A percentile compares a stretch with the other conserved stretches of the same genome.
phyloP scores from a whole-genome alignment of 2,329 filamentous ascomycete species.

The Didymosphaeria variabile region DNA sequence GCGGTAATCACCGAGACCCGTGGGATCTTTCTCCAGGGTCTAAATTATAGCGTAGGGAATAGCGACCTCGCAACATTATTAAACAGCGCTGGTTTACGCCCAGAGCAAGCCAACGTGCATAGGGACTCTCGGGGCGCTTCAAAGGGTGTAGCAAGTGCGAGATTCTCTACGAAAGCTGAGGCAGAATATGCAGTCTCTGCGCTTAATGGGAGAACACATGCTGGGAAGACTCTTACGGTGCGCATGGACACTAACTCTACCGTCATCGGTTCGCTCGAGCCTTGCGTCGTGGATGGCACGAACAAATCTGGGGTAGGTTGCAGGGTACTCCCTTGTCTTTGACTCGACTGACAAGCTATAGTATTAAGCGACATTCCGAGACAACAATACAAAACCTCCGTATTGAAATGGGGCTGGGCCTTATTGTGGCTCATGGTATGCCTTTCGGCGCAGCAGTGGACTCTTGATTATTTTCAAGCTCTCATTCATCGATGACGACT shows the following conservation, averaged over 20 bases:
- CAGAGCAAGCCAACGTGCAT: constrained; percentile 37
- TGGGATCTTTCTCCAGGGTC: constrained; percentile 47
- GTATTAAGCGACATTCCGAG: constrained; percentile 19
- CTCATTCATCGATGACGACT: neutral
- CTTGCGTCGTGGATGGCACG: constrained; percentile 43
- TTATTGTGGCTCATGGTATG: neutral
- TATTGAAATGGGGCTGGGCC: neutral
- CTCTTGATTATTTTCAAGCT: neutral
- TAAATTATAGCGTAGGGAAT: constrained; percentile 38
- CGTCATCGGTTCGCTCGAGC: constrained; percentile 41
- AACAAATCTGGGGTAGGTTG: constrained; percentile 30
- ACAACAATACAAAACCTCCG: neutral
- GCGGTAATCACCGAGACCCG: constrained; percentile 48
- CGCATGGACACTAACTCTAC: constrained; percentile 48
- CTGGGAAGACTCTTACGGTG: constrained; percentile 43
- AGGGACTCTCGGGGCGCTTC: constrained; percentile 35
- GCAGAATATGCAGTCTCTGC: constrained; percentile 39
- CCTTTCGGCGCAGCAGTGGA: neutral
- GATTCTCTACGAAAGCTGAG: constrained; percentile 40
- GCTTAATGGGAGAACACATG: constrained; percentile 39
- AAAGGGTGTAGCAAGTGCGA: constrained; percentile 46
- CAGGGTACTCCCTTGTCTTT: neutral
- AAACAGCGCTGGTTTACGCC: constrained; percentile 30
- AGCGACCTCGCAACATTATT: constrained; percentile 41
- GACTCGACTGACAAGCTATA: constrained; percentile 22